Conservation (phyloP, 106 monocot genomes). For the Hemerocallis citrina region DNA sequence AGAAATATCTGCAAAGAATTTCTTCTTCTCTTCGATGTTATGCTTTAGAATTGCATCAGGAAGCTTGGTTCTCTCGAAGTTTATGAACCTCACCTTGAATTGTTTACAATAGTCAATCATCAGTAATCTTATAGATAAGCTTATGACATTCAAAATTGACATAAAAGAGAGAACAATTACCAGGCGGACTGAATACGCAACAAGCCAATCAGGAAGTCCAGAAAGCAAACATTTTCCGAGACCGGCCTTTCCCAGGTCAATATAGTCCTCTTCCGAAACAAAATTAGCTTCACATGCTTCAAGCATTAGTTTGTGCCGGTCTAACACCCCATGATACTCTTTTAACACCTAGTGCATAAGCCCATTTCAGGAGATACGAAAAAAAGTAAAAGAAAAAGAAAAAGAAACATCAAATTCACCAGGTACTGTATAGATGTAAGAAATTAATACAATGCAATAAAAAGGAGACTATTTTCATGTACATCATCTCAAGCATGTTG, state of each 20-base stretch:
- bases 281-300: slow-evolving; percentile 83
- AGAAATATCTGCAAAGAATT: slow-evolving; percentile 71
- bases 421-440: background rate
- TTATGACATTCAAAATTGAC: background rate
- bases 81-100: slow-evolving; percentile 91
- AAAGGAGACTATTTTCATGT: background rate
- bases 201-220: slow-evolving; percentile 91
- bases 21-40: slow-evolving; percentile 91
- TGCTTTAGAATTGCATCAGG: slow-evolving; percentile 85
- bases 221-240: slow-evolving; percentile 79
- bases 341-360: slow-evolving; percentile 64
- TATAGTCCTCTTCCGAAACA: slow-evolving; percentile 83
- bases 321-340: slow-evolving; percentile 84
- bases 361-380: no score
- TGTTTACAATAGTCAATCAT: slow-evolving; percentile 1
- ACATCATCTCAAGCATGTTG: no score
- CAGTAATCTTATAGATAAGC: background rate
- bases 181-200: slow-evolving; percentile 89
- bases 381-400: background rate
- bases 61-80: slow-evolving; percentile 83
- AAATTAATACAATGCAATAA: background rate
- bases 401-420: background rate
- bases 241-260: slow-evolving; percentile 78
- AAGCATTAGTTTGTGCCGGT: slow-evolving; percentile 83
- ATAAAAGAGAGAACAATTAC: slow-evolving; percentile 39